A percentile compares a stretch with the other conserved stretches of the same genome.
Evolutionary conservation across 805 yeast species (phyloP).

Genomic region (Yarrowia deformans): DNA sequence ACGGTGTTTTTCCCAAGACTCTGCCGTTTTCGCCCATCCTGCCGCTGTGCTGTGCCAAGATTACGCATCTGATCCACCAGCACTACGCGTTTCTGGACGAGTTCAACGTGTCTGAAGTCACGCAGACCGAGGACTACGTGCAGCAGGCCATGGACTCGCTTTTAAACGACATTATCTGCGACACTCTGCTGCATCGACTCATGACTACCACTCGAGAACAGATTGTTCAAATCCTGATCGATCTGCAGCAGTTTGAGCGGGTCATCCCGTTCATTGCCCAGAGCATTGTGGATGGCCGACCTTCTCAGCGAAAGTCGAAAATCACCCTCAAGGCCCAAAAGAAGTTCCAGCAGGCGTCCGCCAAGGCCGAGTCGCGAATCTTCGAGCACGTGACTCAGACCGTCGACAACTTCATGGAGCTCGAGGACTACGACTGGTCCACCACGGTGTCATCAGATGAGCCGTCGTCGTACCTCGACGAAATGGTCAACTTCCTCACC

Average conservation of each 20-base stretch:
- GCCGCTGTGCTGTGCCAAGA: slow-evolving; percentile 81
- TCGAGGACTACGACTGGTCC: slow-evolving; percentile 87
- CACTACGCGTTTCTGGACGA: slow-evolving; percentile 69
- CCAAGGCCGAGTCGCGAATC: slow-evolving; percentile 77
- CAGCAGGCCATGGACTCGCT: slow-evolving; percentile 70
- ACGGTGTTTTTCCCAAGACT: slow-evolving; percentile 59
- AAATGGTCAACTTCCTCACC: slow-evolving; percentile 83
- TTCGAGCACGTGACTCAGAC: slow-evolving; percentile 83
- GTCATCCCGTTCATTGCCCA: slow-evolving; percentile 71
- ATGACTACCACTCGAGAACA: slow-evolving; percentile 84
- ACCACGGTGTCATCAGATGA: slow-evolving; percentile 59
- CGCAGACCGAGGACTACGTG: slow-evolving; percentile 65
- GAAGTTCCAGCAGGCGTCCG: slow-evolving; percentile 65
- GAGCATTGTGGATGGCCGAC: slow-evolving; percentile 52
- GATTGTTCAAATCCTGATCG: slow-evolving; percentile 85
- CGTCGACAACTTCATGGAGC: slow-evolving; percentile 78
- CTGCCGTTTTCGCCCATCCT: slow-evolving; percentile 90
- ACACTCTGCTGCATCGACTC: slow-evolving; percentile 65
- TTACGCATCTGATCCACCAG: slow-evolving; percentile 69
- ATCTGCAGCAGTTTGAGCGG: slow-evolving; percentile 82
- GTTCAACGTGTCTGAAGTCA: slow-evolving; percentile 63
- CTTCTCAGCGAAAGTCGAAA: slow-evolving; percentile 52
- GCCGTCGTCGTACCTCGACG: slow-evolving; percentile 78
- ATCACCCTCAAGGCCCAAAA: slow-evolving; percentile 61
- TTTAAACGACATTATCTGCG: slow-evolving; percentile 71